Evolutionary conservation across 805 yeast species (phyloP).

Genomic region (Monosporozyma aerobia): DNA sequence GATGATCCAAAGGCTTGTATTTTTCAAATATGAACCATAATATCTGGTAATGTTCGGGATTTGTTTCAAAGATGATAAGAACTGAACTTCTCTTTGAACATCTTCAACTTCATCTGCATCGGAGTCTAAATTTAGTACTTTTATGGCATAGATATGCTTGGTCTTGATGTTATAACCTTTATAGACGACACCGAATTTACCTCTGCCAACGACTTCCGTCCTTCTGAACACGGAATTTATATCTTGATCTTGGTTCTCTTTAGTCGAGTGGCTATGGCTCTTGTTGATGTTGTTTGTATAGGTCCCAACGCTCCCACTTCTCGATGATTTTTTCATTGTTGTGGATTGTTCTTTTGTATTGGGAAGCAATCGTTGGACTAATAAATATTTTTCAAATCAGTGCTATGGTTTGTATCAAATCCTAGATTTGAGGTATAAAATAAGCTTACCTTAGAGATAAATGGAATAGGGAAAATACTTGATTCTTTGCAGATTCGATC

Average conservation of each 20-base stretch:
- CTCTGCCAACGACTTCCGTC: constrained; percentile 88
- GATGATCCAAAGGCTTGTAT: constrained; percentile 90
- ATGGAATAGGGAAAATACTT: neutral
- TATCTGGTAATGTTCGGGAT: constrained; percentile 91
- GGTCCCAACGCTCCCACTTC: neutral
- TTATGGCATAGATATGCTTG: constrained; percentile 80
- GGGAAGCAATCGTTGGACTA: neutral
- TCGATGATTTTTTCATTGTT: neutral
- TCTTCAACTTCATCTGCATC: constrained; percentile 90
- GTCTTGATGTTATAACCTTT: constrained; percentile 69
- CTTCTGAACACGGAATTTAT: constrained; percentile 49
- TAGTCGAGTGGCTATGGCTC: neutral
- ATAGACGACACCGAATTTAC: constrained; percentile 94
- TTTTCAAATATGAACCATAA: constrained; percentile 78
- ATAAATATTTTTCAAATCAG: too few relatives aligned
- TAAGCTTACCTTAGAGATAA: neutral
- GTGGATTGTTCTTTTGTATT: neutral
- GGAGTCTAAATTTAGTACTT: constrained; percentile 84
- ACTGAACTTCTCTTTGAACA: constrained; percentile 86
- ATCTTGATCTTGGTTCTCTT: constrained; percentile 11
- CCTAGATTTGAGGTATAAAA: neutral
- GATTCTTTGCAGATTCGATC: too few relatives aligned
- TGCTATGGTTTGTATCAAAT: neutral
- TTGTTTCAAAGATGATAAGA: constrained; percentile 69
- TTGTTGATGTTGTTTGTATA: neutral